Evolutionary conservation across 305 asterid species (phyloP).

Genomic region (Fraxinus ornus): DNA sequence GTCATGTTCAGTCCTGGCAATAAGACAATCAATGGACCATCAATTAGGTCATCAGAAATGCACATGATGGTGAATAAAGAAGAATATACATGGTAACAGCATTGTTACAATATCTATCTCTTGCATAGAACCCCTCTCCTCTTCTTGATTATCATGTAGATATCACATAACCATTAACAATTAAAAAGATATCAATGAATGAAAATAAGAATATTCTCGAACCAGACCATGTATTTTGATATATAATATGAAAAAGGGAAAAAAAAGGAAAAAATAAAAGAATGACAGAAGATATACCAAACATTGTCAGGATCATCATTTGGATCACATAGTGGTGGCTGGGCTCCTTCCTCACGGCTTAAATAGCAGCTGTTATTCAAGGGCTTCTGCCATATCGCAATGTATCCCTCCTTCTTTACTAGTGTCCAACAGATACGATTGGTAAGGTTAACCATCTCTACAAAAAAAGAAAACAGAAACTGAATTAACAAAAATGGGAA

Average conservation of each 20-base stretch:
- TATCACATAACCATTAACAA: neutral
- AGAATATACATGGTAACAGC: neutral
- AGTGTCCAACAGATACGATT: slow-evolving; percentile 82
- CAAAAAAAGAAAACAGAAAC: neutral
- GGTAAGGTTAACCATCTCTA: slow-evolving; percentile 85
- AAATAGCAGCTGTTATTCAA: slow-evolving; percentile 74
- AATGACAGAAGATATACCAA: slow-evolving; percentile 45
- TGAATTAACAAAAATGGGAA: neutral
- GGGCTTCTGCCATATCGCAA: slow-evolving; percentile 95
- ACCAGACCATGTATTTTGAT: neutral
- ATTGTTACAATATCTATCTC: slow-evolving; percentile 2
- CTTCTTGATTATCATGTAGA: neutral
- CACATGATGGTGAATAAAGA: neutral
- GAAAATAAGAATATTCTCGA: neutral
- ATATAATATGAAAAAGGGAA: neutral
- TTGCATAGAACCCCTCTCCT: neutral
- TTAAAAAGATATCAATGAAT: neutral
- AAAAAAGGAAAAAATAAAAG: slow-evolving; percentile 6
- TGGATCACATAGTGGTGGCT: slow-evolving; percentile 75
- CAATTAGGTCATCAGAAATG: neutral
- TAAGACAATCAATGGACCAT: neutral
- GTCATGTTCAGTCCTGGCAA: neutral
- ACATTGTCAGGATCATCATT: slow-evolving; percentile 81
- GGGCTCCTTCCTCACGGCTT: slow-evolving; percentile 63
- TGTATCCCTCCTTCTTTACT: slow-evolving; percentile 86